Conservation (phyloP, 169 alveolate species). For the Plasmodium vivax region DNA sequence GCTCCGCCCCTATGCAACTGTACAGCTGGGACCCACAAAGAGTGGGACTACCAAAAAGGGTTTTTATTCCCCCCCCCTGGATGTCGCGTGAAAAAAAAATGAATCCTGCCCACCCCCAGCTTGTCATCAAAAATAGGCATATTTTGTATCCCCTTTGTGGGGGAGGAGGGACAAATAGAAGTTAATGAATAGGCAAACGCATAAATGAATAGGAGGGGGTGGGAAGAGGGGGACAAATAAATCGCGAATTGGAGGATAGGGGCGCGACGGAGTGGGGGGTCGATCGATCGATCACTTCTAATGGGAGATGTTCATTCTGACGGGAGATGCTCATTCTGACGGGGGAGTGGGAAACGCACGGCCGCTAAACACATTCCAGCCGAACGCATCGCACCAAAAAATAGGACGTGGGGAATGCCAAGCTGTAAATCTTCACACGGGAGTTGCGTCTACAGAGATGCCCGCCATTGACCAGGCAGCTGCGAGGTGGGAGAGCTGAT, state of each 20-base stretch:
- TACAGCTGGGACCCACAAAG: background rate
- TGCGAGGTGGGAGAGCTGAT: background rate
- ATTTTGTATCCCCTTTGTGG: background rate
- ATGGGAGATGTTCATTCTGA: too few relatives aligned
- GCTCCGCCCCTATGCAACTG: background rate
- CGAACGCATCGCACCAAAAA: background rate
- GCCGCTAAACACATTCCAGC: background rate
- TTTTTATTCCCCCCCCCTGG: background rate
- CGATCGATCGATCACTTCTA: too few relatives aligned
- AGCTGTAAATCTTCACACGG: background rate
- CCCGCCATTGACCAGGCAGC: too few relatives aligned
- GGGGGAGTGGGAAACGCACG: background rate
- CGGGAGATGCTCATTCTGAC: too few relatives aligned
- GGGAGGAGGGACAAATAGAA: background rate
- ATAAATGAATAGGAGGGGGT: background rate
- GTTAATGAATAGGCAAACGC: background rate
- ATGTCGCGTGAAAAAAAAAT: too few relatives aligned
- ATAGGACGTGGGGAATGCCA: background rate
- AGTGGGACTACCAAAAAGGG: background rate
- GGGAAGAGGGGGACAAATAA: background rate
- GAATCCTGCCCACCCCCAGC: background rate
- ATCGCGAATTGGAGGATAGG: background rate
- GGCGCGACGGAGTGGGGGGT: background rate
- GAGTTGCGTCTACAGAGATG: background rate
- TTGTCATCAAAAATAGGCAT: background rate